A percentile compares a stretch with the other conserved stretches of the same genome.
Conservation (phyloP, 139 green algal species). For the Pseudopediastrum boryanum region DNA sequence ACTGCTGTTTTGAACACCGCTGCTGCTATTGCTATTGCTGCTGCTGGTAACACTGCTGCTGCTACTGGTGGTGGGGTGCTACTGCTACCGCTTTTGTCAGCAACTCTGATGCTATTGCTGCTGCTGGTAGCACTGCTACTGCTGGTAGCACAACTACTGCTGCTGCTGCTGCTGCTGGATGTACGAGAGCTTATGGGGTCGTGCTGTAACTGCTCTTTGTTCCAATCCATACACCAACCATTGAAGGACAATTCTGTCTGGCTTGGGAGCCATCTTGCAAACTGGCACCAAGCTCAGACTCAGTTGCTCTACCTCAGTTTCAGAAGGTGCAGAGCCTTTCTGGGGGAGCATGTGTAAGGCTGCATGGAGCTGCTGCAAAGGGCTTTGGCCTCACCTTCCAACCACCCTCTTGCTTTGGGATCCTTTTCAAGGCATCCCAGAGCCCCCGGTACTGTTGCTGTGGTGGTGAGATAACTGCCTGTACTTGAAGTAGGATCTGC, state of each 20-base stretch:
- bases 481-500: conserved; percentile 70
- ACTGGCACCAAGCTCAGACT: too few relatives aligned
- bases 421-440: conserved; percentile 46
- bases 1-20: too few relatives aligned
- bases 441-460: conserved; percentile 49
- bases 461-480: conserved; percentile 39
- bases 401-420: conserved; percentile 52
- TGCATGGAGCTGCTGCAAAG: too few relatives aligned
- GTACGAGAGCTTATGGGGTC: too few relatives aligned
- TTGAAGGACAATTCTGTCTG: too few relatives aligned
- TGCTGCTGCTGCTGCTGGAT: too few relatives aligned
- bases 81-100: not conserved
- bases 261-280: too few relatives aligned
- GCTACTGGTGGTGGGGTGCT: not conserved
- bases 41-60: not conserved
- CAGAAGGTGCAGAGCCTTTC: too few relatives aligned
- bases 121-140: conserved; percentile 4
- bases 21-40: not conserved
- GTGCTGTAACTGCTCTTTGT: too few relatives aligned
- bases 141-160: not conserved
- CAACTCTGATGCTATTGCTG: conserved; percentile 10
- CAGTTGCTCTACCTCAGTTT: too few relatives aligned
- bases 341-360: too few relatives aligned
- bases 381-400: conserved; percentile 44
- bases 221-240: too few relatives aligned